These are phyloP conservation scores for Annulohypoxylon bovei DNA, from an alignment of 495 filamentous ascomycete species.

Conservation along the genomic window DNA sequence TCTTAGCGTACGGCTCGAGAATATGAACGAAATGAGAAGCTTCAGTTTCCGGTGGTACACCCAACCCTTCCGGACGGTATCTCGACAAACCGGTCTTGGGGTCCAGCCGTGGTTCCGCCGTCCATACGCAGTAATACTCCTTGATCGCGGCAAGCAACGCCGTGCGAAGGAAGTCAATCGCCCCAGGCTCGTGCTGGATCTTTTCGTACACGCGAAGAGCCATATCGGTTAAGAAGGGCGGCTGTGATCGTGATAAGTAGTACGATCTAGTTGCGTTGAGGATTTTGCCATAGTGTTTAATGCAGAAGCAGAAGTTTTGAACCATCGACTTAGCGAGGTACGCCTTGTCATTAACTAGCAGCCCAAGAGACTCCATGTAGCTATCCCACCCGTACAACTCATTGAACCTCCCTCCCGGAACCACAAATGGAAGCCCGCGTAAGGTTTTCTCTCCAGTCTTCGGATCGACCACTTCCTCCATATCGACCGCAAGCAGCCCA, in stretches of 20 bases:
- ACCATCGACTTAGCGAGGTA: slow-evolving; percentile 94
- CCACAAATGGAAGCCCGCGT: slow-evolving; percentile 89
- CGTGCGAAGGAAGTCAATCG: slow-evolving; percentile 78
- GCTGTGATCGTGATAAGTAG: slow-evolving; percentile 92
- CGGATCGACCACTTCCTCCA: slow-evolving; percentile 76
- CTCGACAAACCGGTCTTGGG: slow-evolving; percentile 82
- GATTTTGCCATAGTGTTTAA: slow-evolving; percentile 97
- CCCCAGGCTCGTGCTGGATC: slow-evolving; percentile 80
- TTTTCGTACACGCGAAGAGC: slow-evolving; percentile 87
- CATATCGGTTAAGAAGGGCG: slow-evolving; percentile 98
- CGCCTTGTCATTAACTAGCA: slow-evolving; percentile 81
- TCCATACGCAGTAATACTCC: slow-evolving; percentile 95
- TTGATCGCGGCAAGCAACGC: slow-evolving; percentile 93
- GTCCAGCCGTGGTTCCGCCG: slow-evolving; percentile 79
- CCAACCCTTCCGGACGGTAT: slow-evolving; percentile 88
- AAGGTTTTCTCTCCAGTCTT: slow-evolving; percentile 71
- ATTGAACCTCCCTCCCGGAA: slow-evolving; percentile 96
- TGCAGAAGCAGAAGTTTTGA: slow-evolving; percentile 94
- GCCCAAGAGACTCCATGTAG: slow-evolving; percentile 92
- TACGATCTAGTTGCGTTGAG: slow-evolving; percentile 96
- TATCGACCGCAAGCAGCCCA: slow-evolving; percentile 86
- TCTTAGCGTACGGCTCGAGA: slow-evolving; percentile 84
- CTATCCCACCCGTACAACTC: slow-evolving; percentile 98
- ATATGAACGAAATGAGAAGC: slow-evolving; percentile 87
- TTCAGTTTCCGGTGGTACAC: slow-evolving; percentile 95